These are phyloP conservation scores for Alternaria alternata DNA, from an alignment of 2,329 filamentous ascomycete genomes.

Conservation along the genomic window DNA sequence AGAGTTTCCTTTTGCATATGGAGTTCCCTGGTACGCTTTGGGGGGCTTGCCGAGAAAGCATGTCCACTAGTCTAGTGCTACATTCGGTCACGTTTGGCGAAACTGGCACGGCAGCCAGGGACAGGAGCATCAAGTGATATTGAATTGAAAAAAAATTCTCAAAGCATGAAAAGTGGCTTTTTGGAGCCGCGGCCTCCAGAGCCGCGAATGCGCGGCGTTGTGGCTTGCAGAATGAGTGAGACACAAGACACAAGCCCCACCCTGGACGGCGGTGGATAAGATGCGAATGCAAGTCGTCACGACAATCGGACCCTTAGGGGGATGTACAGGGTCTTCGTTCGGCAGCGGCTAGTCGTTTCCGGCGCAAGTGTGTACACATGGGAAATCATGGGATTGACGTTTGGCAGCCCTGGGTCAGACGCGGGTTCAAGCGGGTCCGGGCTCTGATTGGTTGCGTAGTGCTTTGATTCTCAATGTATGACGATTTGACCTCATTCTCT, in stretches of 20 bases:
- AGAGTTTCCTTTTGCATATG: constrained; percentile 30
- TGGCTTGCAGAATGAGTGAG: not conserved
- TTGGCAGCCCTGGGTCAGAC: constrained; percentile 5
- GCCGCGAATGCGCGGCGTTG: constrained; percentile 1
- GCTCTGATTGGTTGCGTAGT: constrained; percentile 24
- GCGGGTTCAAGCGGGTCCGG: constrained; percentile 6
- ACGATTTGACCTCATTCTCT: constrained; percentile 34
- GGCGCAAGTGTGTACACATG: constrained; percentile 16
- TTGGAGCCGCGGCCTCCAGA: not conserved
- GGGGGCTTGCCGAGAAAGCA: constrained; percentile 13
- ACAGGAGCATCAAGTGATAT: not conserved
- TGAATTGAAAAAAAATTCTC: constrained; percentile 2
- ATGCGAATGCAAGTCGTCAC: constrained; percentile 20
- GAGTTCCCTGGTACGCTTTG: constrained; percentile 29
- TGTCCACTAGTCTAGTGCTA: constrained; percentile 9
- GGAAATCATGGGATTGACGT: constrained; percentile 23
- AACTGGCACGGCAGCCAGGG: constrained; percentile 10
- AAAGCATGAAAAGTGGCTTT: not conserved
- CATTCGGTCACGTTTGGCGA: constrained; percentile 22
- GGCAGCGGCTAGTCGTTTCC: constrained; percentile 11
- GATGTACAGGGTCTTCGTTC: constrained; percentile 18
- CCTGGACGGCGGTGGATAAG: not conserved
- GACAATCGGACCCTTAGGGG: constrained; percentile 18
- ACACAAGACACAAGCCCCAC: not conserved
- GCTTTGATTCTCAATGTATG: constrained; percentile 31